Base-by-base conservation (phyloP, 306 rosid genomes). In the Fagus sylvatica region DNA sequence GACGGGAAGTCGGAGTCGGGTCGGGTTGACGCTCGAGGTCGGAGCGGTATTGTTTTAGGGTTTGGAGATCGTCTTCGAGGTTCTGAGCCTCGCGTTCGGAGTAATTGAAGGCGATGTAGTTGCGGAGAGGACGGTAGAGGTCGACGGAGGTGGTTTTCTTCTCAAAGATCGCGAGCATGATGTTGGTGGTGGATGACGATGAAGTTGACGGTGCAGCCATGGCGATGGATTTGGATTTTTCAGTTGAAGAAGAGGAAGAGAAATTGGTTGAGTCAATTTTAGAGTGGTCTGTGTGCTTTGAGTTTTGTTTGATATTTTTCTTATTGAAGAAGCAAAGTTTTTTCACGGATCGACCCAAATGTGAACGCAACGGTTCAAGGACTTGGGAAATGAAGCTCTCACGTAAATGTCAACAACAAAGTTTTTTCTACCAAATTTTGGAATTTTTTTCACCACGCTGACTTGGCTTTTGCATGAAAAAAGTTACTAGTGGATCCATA, bases 11-110 rank as follows among this genome's bases (percentile, higher is more conserved):
- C 64, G 88, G 91, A 1, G 98, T 89, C 0, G 99, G 99, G 82
- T 93, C 98, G 61, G 98, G 61, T 76, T 86, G 87, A 74, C 97
- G 97, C 70, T 95, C 98, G 56, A 95, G 0, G 57, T 95, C 99
- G 78, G 94, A 82, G 62, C 99, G 97, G 65, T 81, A 83, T 49
- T 91, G 90, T 68, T 91, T 95, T 1, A 95, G 91, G 88, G 91
- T 89, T 89, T 95, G 93, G 80, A 95, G 97, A 74, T 95, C 99
- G 80, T 95, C 98, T 46, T 95, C 99, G 56, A 91, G 85, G 86
- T 88, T 93, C 55, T 93, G 98, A 7, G 99, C 98, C 40, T 95
- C 98, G 69, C 98, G 97, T 53, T 95, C 99, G n/a, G 99, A 95
- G 91, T 95, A 95, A 74, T 91, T 87, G 88, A 86, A 90, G 13